Conservation (phyloP, 805 yeast genomes). For the Teunomyces cretensis region DNA sequence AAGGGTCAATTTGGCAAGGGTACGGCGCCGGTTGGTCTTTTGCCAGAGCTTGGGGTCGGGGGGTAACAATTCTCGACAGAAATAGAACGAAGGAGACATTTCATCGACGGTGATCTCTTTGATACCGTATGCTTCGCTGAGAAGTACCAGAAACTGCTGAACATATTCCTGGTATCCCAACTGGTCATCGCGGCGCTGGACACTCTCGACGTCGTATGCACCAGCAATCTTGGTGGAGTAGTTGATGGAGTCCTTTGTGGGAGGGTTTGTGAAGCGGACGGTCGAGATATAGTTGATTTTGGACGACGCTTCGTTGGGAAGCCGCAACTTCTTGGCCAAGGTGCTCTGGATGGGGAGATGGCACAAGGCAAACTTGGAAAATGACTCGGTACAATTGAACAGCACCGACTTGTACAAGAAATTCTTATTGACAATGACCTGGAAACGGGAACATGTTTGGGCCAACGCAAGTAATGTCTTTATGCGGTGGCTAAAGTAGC, state of each 20-base stretch:
- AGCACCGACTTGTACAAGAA: constrained; percentile 36
- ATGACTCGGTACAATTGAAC: constrained; percentile 24
- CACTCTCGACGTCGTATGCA: constrained; percentile 29
- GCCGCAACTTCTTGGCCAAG: constrained; percentile 18
- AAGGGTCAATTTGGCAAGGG: constrained; percentile 33
- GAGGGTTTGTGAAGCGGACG: constrained; percentile 35
- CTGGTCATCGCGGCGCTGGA: constrained; percentile 13
- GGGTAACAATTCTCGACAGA: constrained; percentile 11
- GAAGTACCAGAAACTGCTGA: constrained; percentile 25
- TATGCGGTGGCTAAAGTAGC: constrained; percentile 20
- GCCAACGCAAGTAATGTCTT: constrained; percentile 22
- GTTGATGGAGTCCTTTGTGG: constrained; percentile 21
- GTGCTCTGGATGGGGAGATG: constrained; percentile 28
- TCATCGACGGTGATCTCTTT: constrained; percentile 40
- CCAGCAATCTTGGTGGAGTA: constrained; percentile 35
- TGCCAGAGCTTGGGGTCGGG: not conserved
- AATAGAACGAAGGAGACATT: constrained; percentile 51
- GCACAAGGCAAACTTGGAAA: constrained; percentile 34
- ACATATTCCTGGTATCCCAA: constrained; percentile 26
- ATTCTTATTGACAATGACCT: constrained; percentile 32
- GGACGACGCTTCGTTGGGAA: constrained; percentile 25
- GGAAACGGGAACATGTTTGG: constrained; percentile 36
- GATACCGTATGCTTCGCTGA: constrained; percentile 49
- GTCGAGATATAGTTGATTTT: constrained; percentile 30
- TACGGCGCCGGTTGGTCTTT: constrained; percentile 13